Percentiles rank a stretch among this genome's conserved stretches.
Conservation (phyloP, 306 rosid genomes). For the Sphenostylis stenocarpa region DNA sequence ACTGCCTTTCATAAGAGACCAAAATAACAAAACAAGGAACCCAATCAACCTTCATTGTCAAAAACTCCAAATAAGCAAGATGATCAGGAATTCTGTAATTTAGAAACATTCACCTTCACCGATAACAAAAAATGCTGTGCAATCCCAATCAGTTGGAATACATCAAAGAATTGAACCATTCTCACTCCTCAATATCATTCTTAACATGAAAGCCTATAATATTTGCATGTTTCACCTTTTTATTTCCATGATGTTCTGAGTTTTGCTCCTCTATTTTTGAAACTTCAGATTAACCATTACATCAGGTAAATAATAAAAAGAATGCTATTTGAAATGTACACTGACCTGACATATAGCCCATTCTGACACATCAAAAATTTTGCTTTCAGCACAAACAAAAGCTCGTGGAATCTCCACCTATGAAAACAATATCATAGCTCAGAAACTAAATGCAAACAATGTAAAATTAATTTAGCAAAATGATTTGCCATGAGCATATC, state of each 20-base stretch:
- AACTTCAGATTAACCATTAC: slow-evolving; percentile 14
- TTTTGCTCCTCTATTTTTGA: background rate
- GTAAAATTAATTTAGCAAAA: background rate
- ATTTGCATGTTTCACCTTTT: slow-evolving; percentile 10
- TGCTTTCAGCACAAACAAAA: slow-evolving; percentile 97
- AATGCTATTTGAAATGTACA: slow-evolving; percentile 17
- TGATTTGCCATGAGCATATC: background rate
- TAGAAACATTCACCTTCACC: background rate
- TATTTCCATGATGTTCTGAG: background rate
- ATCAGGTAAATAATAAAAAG: background rate
- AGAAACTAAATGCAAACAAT: slow-evolving; percentile 25
- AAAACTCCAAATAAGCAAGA: background rate
- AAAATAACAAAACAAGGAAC: background rate
- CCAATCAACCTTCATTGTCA: background rate
- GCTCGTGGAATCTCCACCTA: slow-evolving; percentile 98
- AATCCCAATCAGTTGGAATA: background rate
- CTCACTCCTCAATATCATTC: background rate
- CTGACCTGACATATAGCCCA: slow-evolving; percentile 99
- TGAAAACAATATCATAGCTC: slow-evolving; percentile 32
- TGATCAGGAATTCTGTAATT: background rate
- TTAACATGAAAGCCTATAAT: background rate
- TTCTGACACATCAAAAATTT: slow-evolving; percentile 95
- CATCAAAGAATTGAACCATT: slow-evolving; percentile 6
- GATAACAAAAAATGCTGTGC: background rate
- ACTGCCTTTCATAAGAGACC: background rate